These are phyloP conservation scores for Hypoxylon perforatum DNA, from an alignment of 495 filamentous ascomycete genomes.

Conservation along the genomic window DNA sequence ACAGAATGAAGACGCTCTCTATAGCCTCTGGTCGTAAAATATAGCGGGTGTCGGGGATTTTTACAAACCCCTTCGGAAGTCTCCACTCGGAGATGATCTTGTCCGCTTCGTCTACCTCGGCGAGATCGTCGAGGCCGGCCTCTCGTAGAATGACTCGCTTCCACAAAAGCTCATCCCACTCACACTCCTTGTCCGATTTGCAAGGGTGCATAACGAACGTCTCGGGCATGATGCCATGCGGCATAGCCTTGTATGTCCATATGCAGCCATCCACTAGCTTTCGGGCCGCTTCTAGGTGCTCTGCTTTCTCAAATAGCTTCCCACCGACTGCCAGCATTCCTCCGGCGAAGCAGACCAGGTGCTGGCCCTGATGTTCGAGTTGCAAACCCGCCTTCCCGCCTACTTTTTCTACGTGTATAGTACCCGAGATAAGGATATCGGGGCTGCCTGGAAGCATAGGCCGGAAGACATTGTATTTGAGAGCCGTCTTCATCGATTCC, in stretches of 20 bases:
- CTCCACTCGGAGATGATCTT: conserved; percentile 13
- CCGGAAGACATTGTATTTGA: conserved; percentile 76
- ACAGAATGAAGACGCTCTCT: conserved; percentile 77
- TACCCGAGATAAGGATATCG: conserved; percentile 75
- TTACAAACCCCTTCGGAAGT: no score
- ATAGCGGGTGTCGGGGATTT: no score
- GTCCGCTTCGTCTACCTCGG: conserved; percentile 33
- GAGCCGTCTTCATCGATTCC: conserved; percentile 70
- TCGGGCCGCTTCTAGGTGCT: conserved; percentile 78
- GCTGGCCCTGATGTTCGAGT: conserved; percentile 55
- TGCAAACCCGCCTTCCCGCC: conserved; percentile 20
- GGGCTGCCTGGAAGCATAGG: conserved; percentile 67
- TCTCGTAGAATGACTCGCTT: conserved; percentile 16
- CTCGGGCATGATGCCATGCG: conserved; percentile 91
- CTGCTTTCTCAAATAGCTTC: conserved; percentile 73
- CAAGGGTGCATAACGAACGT: conserved; percentile 70
- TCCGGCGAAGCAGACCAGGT: conserved; percentile 80
- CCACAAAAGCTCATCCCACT: conserved; percentile 51
- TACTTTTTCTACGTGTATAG: conserved; percentile 37
- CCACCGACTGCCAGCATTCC: conserved; percentile 93
- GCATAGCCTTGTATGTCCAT: conserved; percentile 86
- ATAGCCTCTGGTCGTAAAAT: conserved; percentile 63
- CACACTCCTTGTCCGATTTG: conserved; percentile 46
- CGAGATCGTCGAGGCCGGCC: conserved; percentile 14
- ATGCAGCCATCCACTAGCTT: conserved; percentile 91